phyloP scores from a whole-genome alignment of 2,329 filamentous ascomycete genomes.

The Fonsecaea monophora region DNA sequence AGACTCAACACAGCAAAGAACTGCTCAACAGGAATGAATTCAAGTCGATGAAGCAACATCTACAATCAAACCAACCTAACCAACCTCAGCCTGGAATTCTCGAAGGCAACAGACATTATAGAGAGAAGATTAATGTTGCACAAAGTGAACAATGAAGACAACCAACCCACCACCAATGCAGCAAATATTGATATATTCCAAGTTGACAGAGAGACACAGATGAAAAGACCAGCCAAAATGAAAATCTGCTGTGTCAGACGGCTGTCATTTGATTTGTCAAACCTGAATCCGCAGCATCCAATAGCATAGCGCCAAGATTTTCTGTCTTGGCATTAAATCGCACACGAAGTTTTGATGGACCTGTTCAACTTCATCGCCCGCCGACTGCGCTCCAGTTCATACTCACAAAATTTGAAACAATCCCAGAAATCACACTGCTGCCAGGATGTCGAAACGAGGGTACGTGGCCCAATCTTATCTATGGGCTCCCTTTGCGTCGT shows the following conservation, averaged over 20 bases:
- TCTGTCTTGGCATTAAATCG: constrained; percentile 3
- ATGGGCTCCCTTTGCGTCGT: background rate
- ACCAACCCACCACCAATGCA: no score
- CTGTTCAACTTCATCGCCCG: constrained; percentile 1
- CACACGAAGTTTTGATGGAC: constrained; percentile 12
- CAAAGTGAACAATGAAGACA: no score
- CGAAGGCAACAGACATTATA: background rate
- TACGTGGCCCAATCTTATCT: constrained; percentile 22
- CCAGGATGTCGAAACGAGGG: constrained; percentile 41
- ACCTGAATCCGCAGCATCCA: background rate
- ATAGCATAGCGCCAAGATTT: constrained; percentile 14
- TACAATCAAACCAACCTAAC: background rate
- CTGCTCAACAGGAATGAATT: background rate
- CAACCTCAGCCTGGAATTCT: background rate
- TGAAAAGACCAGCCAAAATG: background rate
- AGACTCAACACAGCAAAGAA: background rate
- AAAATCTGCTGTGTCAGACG: background rate
- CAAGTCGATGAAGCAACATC: background rate
- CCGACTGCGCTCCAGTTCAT: constrained; percentile 11
- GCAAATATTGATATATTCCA: no score
- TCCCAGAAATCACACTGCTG: constrained; percentile 17
- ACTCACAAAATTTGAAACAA: constrained; percentile 8
- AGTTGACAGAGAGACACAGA: no score
- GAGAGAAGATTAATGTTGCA: background rate
- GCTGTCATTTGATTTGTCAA: background rate